Evolutionary conservation across 805 yeast species (phyloP), one percentile per base, ranked within the genome.

Genomic region (Helenozyma rhizophorensis): DNA sequence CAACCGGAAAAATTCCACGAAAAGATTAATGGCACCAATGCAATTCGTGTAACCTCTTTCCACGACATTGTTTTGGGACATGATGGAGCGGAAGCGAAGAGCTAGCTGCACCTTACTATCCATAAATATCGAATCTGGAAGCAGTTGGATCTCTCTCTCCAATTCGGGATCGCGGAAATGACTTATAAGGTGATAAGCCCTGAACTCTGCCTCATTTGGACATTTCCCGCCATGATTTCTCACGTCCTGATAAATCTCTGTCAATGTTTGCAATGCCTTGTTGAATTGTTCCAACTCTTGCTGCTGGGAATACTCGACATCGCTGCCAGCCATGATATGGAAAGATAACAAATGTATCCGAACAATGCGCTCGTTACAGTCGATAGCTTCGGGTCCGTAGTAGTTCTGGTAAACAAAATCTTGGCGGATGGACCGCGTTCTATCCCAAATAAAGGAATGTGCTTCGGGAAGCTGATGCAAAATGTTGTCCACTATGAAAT

Each of bases 381-480:
- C 90, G 8, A 90, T 75, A 2, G 97, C 94, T 54, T 93, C 97
- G 2, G 89, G 84, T 0, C 97, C 98, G 25, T 80, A 80, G 48
- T 80, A 90, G 54, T 90, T 90, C 53, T 93, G 98, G 51, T 85
- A 89, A 0, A 97, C 89, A 58, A 93, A 93, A 56, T 93, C 99
- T 57, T 93, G 97, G 52, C 99, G 73, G 27, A 93, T 89, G 0
- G 97, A 87, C 45, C 99, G 73, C 14, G 97, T 93, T 58, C 99
- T 73, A 58, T 93, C 97, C 98, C 99, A 94, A 7, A 93, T 60
- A 47, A 93, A 90, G 0, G 95, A 75, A 48, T 93, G 97, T 1
- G 89, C 70, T 9, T 81, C 85, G 0, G 97, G 97, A 15, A 90
- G 62, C 23, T 75, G 67, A 0, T 74, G 74, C 10, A 90, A 56